Conservation (phyloP, 805 yeast genomes). For the Metschnikowia similis region DNA sequence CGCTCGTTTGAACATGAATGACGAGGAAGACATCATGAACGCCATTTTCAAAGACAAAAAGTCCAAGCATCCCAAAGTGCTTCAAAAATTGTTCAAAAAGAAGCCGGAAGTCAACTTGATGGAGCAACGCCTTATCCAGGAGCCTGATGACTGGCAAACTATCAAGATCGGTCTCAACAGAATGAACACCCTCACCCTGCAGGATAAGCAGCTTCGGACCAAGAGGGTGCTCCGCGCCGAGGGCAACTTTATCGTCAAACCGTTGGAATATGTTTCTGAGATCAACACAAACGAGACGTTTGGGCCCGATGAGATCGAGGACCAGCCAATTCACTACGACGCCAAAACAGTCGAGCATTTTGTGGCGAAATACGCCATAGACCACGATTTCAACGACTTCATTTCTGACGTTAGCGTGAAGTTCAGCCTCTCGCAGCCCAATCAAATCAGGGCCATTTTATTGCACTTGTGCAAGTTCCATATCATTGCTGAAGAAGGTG, state of each 20-base stretch:
- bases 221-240: constrained; percentile 47
- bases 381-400: constrained; percentile 36
- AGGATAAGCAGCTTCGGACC: constrained; percentile 68
- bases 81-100: constrained; percentile 40
- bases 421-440: constrained; percentile 38
- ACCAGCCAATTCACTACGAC: constrained; percentile 14
- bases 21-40: constrained; percentile 31
- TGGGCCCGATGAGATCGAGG: constrained; percentile 17
- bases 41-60: constrained; percentile 41
- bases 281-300: constrained; percentile 38
- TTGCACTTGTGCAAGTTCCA: constrained; percentile 66
- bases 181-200: constrained; percentile 61
- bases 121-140: constrained; percentile 44
- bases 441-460: constrained; percentile 57
- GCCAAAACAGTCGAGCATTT: constrained; percentile 29
- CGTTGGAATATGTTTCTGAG: constrained; percentile 39
- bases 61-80: constrained; percentile 41
- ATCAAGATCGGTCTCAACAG: constrained; percentile 45
- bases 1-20: constrained; percentile 21
- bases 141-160: constrained; percentile 35
- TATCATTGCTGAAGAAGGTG: constrained; percentile 34
- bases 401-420: constrained; percentile 39
- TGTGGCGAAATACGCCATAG: constrained; percentile 25
- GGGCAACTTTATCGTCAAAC: constrained; percentile 36
- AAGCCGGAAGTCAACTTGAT: constrained; percentile 25